These are phyloP conservation scores for Vaccinium myrtillus DNA, from an alignment of 148 eudicot genomes.

Conservation along the genomic window DNA sequence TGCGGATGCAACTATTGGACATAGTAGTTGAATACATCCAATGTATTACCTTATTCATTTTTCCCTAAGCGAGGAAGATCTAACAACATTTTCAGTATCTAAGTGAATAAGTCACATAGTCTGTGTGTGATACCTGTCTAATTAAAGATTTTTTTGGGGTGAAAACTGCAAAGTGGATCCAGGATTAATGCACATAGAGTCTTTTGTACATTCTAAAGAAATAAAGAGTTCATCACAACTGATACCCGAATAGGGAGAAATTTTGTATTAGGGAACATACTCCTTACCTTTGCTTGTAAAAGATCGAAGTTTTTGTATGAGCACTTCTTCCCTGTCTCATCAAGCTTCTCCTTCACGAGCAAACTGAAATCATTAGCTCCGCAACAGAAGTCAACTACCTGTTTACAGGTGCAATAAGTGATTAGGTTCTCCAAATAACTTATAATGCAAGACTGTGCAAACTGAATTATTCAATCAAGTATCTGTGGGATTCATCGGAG, in stretches of 20 bases:
- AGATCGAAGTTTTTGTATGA: conserved; percentile 71
- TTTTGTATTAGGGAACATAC: background rate
- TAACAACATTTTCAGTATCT: background rate
- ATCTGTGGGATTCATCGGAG: background rate
- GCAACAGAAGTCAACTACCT: conserved; percentile 97
- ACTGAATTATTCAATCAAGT: no score
- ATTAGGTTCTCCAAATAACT: conserved; percentile 11
- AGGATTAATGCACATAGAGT: background rate
- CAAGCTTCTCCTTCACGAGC: conserved; percentile 77
- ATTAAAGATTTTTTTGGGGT: background rate
- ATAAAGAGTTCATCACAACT: background rate
- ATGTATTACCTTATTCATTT: background rate
- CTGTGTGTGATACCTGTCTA: background rate
- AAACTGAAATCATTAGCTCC: conserved; percentile 92
- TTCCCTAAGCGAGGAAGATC: background rate
- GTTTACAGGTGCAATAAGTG: conserved; percentile 28
- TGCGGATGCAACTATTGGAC: background rate
- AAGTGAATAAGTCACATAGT: background rate
- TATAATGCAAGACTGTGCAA: background rate
- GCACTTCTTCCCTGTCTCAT: conserved; percentile 69
- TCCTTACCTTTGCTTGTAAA: conserved; percentile 66
- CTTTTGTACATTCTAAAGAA: background rate
- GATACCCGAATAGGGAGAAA: background rate
- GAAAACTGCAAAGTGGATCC: background rate
- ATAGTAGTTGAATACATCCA: background rate